Evolutionary conservation across 768 basidiomycete species (phyloP).

Genomic region (Tremella fuciformis): DNA sequence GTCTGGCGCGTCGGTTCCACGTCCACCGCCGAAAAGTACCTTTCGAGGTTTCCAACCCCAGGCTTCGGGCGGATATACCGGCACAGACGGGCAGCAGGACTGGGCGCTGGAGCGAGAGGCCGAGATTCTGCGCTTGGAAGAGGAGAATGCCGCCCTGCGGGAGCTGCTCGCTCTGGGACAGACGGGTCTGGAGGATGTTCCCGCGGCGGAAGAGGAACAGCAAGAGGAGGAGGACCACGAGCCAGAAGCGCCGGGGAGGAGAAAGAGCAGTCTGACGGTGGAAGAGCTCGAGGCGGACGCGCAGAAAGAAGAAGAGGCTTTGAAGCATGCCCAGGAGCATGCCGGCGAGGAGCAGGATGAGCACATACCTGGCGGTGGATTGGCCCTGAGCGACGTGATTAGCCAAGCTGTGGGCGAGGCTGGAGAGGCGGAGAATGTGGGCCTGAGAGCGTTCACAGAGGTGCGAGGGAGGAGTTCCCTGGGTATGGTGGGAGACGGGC

Average conservation of each 20-base stretch:
- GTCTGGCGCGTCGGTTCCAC: slow-evolving; percentile 53
- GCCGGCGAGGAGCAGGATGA: too few relatives aligned
- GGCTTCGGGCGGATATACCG: slow-evolving; percentile 47
- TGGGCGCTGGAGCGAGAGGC: slow-evolving; percentile 85
- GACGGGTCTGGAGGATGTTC: slow-evolving; percentile 8
- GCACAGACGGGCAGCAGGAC: slow-evolving; percentile 58
- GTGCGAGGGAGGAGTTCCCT: background rate
- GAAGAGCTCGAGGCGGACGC: slow-evolving; percentile 41
- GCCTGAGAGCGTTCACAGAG: background rate
- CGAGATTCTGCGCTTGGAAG: slow-evolving; percentile 76
- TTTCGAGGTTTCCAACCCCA: slow-evolving; percentile 38
- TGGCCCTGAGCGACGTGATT: background rate
- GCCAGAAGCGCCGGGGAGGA: slow-evolving; percentile 2
- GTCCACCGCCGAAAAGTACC: slow-evolving; percentile 34
- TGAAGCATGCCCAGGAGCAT: background rate
- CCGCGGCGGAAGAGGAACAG: slow-evolving; percentile 12
- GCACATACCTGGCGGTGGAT: too few relatives aligned
- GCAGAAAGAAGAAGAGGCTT: slow-evolving; percentile 26
- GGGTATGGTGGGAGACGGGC: background rate
- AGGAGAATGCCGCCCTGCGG: slow-evolving; percentile 77
- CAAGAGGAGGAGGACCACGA: slow-evolving; percentile 7
- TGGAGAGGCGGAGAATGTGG: background rate
- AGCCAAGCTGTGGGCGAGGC: background rate
- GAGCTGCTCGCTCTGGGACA: slow-evolving; percentile 64
- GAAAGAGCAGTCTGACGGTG: slow-evolving; percentile 36